A percentile compares a stretch with the other conserved stretches of the same genome.
phyloP scores from a whole-genome alignment of 495 filamentous ascomycete genomes.

The Annulohypoxylon maeteangense region DNA sequence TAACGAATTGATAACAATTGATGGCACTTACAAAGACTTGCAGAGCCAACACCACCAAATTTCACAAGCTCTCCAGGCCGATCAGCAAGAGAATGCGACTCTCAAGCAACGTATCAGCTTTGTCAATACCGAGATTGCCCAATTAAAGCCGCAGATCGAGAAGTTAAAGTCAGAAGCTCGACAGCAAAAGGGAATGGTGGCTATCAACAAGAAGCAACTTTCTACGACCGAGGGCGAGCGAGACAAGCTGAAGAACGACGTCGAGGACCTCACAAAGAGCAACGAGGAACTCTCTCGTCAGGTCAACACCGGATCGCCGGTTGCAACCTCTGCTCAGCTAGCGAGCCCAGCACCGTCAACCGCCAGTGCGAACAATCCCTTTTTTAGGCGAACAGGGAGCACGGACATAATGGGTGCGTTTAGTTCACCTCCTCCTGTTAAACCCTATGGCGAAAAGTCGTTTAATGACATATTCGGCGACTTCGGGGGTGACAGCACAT shows the following conservation, averaged over 20 bases:
- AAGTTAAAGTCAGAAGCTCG: slow-evolving; percentile 88
- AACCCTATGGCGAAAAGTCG: slow-evolving; percentile 66
- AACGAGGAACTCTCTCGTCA: slow-evolving; percentile 64
- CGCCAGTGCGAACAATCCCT: slow-evolving; percentile 85
- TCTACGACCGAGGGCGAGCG: slow-evolving; percentile 86
- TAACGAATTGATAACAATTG: slow-evolving; percentile 81
- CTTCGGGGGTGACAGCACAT: slow-evolving; percentile 58
- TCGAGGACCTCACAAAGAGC: slow-evolving; percentile 73
- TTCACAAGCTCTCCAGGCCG: slow-evolving; percentile 76
- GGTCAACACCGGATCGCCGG: slow-evolving; percentile 53
- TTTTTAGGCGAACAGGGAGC: slow-evolving; percentile 81
- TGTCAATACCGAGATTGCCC: slow-evolving; percentile 80
- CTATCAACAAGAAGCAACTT: slow-evolving; percentile 98
- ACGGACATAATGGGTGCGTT: slow-evolving; percentile 70
- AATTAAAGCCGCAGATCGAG: slow-evolving; percentile 87
- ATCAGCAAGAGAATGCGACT: slow-evolving; percentile 86
- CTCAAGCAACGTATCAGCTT: slow-evolving; percentile 88
- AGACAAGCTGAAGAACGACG: slow-evolving; percentile 83
- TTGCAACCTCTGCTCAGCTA: slow-evolving; percentile 51
- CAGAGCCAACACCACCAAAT: slow-evolving; percentile 84
- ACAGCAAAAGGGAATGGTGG: slow-evolving; percentile 93
- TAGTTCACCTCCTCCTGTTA: slow-evolving; percentile 56
- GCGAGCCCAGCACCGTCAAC: slow-evolving; percentile 78
- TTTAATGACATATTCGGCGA: slow-evolving; percentile 93
- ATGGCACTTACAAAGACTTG: slow-evolving; percentile 84